phyloP scores from a whole-genome alignment of 2,329 filamentous ascomycete species.

The Aaosphaeria pasadenensis region DNA sequence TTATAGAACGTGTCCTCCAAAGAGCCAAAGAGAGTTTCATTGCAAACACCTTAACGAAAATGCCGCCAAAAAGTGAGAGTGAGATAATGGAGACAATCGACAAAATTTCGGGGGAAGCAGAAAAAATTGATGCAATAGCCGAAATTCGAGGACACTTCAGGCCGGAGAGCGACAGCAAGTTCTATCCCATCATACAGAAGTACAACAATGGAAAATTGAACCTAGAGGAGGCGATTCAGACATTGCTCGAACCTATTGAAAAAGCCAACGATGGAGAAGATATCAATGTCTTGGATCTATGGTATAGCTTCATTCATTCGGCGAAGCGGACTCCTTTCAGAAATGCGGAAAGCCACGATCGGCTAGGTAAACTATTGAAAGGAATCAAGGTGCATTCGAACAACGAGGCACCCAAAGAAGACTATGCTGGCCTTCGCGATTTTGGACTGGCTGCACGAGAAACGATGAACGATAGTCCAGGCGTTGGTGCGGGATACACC shows the following conservation, averaged over 20 bases:
- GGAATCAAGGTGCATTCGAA: constrained; percentile 14
- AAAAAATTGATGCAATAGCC: constrained; percentile 27
- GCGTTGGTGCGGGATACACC: constrained; percentile 10
- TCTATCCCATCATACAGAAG: constrained; percentile 21
- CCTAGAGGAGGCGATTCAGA: constrained; percentile 11
- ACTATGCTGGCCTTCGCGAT: constrained; percentile 21
- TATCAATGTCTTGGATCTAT: constrained; percentile 22
- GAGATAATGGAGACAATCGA: too few species aligned
- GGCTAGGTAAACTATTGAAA: constrained; percentile 18
- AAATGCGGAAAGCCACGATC: constrained; percentile 8
- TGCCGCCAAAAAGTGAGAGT: too few species aligned
- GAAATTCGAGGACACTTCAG: constrained; percentile 27
- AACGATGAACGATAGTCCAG: constrained; percentile 27
- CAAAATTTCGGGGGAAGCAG: constrained; percentile 1
- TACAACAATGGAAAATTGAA: constrained; percentile 16
- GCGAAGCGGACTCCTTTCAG: constrained; percentile 20
- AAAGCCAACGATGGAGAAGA: constrained; percentile 27
- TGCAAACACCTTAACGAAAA: too few species aligned
- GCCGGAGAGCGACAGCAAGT: constrained; percentile 17
- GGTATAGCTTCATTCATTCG: constrained; percentile 30
- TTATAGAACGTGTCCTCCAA: too few species aligned
- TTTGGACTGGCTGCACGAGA: constrained; percentile 24
- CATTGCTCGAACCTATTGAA: constrained; percentile 12
- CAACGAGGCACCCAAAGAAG: background rate
- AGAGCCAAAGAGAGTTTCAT: too few species aligned